Evolutionary conservation across 2,329 filamentous ascomycete genomes (phyloP), one percentile per base, ranked within the genome.

Genomic region (Aspergillus pseudonomiae): DNA sequence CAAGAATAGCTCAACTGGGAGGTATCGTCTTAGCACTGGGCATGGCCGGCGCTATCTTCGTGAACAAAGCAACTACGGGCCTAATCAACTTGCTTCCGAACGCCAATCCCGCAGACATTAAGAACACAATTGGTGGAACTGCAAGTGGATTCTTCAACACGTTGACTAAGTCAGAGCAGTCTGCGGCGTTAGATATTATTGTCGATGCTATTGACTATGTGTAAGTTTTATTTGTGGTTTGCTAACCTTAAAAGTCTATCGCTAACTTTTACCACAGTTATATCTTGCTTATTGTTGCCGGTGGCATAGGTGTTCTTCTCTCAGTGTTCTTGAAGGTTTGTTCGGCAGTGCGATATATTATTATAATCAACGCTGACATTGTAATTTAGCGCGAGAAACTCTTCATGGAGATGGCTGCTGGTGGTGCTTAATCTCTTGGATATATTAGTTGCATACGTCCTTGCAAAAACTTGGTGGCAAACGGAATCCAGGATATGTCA

Each of bases 1-100:
- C 36, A 39, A 39, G 4, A 52, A 21, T 43, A 62, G 60, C 60
- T n/a, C 59, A 67, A 34, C 45, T 63, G 9, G 50, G 60, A 16
- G 61, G 62, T 28, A 59, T 62, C 30, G 59, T 62, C 24, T 21
- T 66, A 16, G 64, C 58, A 26, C 61, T 70, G 21, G 60, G 61
- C 19, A 63, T 64, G 9, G 65, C 62, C n/a, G 62, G 62, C 24
- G 59, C 62, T 10, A 48, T 65, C 28, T 66, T 69, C 57, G 28
- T 63, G 21, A 66, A 62, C 28, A 34, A 65, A 52, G 57, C 65
- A 19, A 21, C 65, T 2, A 59, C 57, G 3, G 36, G 59, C 2
- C 50, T 71, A 6, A 50, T 59, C 21, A 41, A 11, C 2, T 11
- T 70, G 7, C 50, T 71, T 12, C 66, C 69, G 6, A 54, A 54